Evolutionary conservation across 2,329 filamentous ascomycete genomes (phyloP), one percentile per base, ranked within the genome.

Genomic region (Fusarium sp.): DNA sequence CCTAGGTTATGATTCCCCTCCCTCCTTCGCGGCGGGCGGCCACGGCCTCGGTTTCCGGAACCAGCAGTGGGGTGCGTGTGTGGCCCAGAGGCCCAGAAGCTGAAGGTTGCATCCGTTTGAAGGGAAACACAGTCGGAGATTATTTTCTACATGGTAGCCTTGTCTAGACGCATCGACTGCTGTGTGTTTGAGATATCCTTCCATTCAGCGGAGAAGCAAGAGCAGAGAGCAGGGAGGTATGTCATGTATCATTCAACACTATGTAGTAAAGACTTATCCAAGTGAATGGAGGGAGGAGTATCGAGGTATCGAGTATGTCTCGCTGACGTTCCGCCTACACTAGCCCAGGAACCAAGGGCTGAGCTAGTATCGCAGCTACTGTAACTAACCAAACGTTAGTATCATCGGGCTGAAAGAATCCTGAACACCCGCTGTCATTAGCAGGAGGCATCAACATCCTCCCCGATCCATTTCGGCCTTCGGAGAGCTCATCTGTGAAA

Each of bases 11-110:
- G 35, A 19, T 31, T 19, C 21, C 37, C 25, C 19, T 48, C 27
- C 27, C 27, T 46, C 49, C 49, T 54, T 49, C 50, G 31, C 37
- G 54, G 52, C 31, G 41, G 43, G 39, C 45, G 39, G 49, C 46
- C 46, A 42, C 61, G 61, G 61, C 39, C 36, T 63, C 55, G 37
- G 41, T 67, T 66, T 56, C 66, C 66, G 35, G 57, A 69, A 69
- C 53, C 19, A 66, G 66, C 17, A 66, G 61, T 69, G 66, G 66
- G 64, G 66, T 69, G 66, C 66, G 66, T 46, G 27, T 33, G 50
- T 36, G 39, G 29, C 25, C 31, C 37, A 46, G 38, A 53, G 54
- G 45, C 27, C 23, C 37, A 46, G 38, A 53, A 57, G 45, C 27
- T 27, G 17, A 60, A 32, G 31, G 63, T 63, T 63, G 58, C 62